phyloP scores from a whole-genome alignment of 2,329 filamentous ascomycete species.

The Sporothrix globosa region DNA sequence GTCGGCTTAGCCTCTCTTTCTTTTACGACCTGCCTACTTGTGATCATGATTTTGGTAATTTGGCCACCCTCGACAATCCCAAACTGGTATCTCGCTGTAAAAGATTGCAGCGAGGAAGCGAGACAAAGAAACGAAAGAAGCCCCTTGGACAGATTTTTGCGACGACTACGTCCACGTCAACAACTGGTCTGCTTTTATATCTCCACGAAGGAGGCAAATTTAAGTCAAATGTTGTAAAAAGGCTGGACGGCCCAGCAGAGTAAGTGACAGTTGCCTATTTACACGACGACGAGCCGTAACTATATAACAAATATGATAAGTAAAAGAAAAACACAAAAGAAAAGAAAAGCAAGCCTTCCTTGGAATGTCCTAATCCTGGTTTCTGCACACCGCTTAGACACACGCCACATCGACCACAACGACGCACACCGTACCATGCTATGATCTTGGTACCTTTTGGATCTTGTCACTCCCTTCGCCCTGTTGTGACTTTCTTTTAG shows the following conservation, averaged over 20 bases:
- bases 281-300: not conserved
- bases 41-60: not conserved
- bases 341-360: not conserved
- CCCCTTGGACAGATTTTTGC: not conserved
- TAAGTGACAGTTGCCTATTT: not conserved
- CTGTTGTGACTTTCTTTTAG: slow-evolving; percentile 14
- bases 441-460: not conserved
- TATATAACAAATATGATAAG: not conserved
- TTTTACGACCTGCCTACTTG: not conserved
- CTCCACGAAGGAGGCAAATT: not conserved
- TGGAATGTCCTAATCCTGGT: not conserved
- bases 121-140: not conserved
- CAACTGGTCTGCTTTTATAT: not conserved
- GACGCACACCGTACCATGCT: not conserved
- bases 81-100: not conserved
- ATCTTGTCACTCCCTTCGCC: slow-evolving; percentile 4
- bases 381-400: slow-evolving; percentile 1
- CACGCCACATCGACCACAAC: not conserved
- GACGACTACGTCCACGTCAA: not conserved
- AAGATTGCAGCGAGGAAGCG: not conserved
- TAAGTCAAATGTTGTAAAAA: not conserved
- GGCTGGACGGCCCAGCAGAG: not conserved
- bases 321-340: not conserved
- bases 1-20: not conserved
- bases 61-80: not conserved